Evolutionary conservation across 805 yeast species (phyloP).

Genomic region (Ogataea degrootiae): DNA sequence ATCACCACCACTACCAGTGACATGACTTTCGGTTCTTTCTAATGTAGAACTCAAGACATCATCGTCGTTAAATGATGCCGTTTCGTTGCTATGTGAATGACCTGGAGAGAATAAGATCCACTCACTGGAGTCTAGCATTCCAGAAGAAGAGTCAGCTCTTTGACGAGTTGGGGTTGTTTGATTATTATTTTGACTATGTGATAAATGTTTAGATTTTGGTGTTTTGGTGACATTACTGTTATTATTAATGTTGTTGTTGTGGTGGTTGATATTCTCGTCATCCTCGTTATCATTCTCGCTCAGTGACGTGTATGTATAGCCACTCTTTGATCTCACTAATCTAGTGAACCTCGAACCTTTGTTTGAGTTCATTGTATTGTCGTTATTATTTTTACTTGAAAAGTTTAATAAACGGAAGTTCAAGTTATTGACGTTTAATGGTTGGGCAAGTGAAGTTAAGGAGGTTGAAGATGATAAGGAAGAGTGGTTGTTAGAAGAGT

Average conservation of each 20-base stretch:
- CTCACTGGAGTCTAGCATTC: slow-evolving; percentile 21
- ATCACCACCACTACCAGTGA: slow-evolving; percentile 7
- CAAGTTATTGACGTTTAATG: slow-evolving; percentile 10
- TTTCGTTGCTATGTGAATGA: slow-evolving; percentile 9
- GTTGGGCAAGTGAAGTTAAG: slow-evolving; percentile 7
- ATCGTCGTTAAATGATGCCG: slow-evolving; percentile 9
- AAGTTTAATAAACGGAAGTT: slow-evolving; percentile 8
- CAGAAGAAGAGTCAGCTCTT: not conserved
- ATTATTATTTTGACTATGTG: not conserved
- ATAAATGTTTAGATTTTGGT: not conserved
- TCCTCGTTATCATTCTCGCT: slow-evolving; percentile 3
- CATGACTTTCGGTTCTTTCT: slow-evolving; percentile 8
- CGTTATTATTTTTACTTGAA: not conserved
- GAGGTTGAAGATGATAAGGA: slow-evolving; percentile 16
- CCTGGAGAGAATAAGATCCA: slow-evolving; percentile 30
- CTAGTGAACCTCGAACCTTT: not conserved
- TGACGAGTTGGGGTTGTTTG: not conserved
- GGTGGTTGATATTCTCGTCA: not conserved
- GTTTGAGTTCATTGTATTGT: too few species aligned
- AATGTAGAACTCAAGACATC: slow-evolving; percentile 23
- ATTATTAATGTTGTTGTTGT: not conserved
- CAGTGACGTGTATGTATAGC: not conserved
- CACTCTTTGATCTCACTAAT: not conserved
- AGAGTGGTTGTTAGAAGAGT: slow-evolving; percentile 14
- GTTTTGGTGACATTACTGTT: not conserved